phyloP scores from a whole-genome alignment of 2,329 filamentous ascomycete species.

The Venturiaceae sp. region DNA sequence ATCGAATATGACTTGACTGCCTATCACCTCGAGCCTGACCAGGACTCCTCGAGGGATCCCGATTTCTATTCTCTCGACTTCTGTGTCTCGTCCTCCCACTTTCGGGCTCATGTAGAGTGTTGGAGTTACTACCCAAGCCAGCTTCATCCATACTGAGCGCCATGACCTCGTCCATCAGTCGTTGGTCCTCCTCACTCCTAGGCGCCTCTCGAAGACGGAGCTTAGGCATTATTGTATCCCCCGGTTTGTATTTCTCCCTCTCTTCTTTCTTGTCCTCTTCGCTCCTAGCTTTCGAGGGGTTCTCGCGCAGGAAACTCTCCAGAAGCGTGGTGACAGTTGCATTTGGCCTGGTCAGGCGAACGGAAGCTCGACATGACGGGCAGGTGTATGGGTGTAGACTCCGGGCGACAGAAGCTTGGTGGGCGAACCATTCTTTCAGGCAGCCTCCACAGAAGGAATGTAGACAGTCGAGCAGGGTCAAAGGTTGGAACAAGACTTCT shows the following conservation, averaged over 20 bases:
- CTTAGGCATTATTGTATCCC: constrained; percentile 69
- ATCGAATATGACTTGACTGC: constrained; percentile 21
- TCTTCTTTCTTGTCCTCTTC: constrained; percentile 68
- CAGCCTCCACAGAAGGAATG: constrained; percentile 96
- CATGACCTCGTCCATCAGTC: constrained; percentile 61
- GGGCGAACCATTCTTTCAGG: constrained; percentile 90
- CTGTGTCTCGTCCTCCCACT: constrained; percentile 18
- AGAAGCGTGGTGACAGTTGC: constrained; percentile 81
- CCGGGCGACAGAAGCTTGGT: constrained; percentile 56
- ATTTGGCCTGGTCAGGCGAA: constrained; percentile 83
- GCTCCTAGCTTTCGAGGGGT: constrained; percentile 64
- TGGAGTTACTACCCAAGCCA: constrained; percentile 32
- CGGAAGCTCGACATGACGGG: constrained; percentile 79
- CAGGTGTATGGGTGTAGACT: constrained; percentile 63
- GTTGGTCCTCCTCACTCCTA: constrained; percentile 54
- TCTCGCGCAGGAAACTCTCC: constrained; percentile 75
- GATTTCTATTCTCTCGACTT: constrained; percentile 11
- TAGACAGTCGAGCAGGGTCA: constrained; percentile 85
- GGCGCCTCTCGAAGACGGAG: constrained; percentile 39
- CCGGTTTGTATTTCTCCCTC: constrained; percentile 65
- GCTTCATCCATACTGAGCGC: constrained; percentile 64
- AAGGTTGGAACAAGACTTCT: constrained; percentile 82
- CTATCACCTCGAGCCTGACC: constrained; percentile 19
- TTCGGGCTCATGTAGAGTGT: neutral
- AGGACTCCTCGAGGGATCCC: constrained; percentile 11